A percentile compares a stretch with the other conserved stretches of the same genome.
These are phyloP conservation scores for Amaranthus tricolor DNA, from an alignment of 179 eudicot species.

Conservation along the genomic window DNA sequence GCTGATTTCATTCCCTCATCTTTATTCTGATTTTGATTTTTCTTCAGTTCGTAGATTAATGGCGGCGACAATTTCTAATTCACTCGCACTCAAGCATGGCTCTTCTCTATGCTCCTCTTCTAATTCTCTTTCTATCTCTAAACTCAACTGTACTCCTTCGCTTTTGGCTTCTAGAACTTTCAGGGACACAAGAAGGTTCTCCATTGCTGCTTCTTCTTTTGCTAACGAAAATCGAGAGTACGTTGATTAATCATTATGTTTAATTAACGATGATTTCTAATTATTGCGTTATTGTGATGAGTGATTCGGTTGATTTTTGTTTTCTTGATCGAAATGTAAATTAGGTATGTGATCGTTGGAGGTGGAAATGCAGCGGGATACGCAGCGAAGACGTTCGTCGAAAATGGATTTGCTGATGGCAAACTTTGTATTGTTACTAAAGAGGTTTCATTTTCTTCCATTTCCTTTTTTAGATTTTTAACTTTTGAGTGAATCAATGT, in stretches of 20 bases:
- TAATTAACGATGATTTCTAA: too few species aligned
- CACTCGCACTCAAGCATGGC: conserved; percentile 59
- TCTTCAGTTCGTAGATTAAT: conserved; percentile 51
- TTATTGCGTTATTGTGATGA: too few species aligned
- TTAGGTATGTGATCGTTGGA: conserved; percentile 87
- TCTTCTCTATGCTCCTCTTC: conserved; percentile 50
- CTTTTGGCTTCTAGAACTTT: conserved; percentile 41
- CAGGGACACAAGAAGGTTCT: conserved; percentile 38
- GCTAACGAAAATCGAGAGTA: conserved; percentile 92
- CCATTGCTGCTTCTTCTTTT: conserved; percentile 55
- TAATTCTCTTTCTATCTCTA: conserved; percentile 38
- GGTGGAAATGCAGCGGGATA: conserved; percentile 98
- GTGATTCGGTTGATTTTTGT: conserved; percentile 11
- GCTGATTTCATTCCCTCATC: neutral
- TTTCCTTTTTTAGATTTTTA: neutral
- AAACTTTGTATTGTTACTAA: conserved; percentile 90
- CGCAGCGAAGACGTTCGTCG: conserved; percentile 85
- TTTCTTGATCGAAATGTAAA: conserved; percentile 8
- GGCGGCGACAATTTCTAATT: conserved; percentile 64
- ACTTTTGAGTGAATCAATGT: neutral
- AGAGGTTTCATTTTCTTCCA: conserved; percentile 49
- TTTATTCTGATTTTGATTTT: neutral
- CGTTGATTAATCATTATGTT: too few species aligned
- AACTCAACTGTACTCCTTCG: conserved; percentile 21
- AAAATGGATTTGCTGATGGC: conserved; percentile 90